A percentile compares a stretch with the other conserved stretches of the same genome.
phyloP scores from a whole-genome alignment of 1,284 basidiomycete genomes.

The Rhodofomes roseus region DNA sequence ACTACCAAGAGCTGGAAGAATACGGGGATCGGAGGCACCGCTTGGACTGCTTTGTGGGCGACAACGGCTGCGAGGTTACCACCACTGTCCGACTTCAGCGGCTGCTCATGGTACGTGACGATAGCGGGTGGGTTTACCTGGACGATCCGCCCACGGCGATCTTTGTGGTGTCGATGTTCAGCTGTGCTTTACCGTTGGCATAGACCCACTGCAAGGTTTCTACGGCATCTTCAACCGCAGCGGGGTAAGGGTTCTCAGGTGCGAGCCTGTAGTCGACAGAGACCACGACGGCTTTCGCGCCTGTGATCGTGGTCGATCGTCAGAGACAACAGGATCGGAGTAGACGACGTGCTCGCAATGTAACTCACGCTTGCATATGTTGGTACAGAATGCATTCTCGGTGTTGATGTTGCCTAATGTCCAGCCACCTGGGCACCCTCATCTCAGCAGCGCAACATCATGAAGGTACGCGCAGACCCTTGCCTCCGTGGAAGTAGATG shows the following conservation, averaged over 20 bases:
- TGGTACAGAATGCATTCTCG: conserved; percentile 55
- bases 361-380: conserved; percentile 51
- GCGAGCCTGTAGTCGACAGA: conserved; percentile 74
- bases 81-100: conserved; percentile 40
- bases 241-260: conserved; percentile 72
- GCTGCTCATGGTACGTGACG: too few species aligned
- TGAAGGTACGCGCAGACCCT: conserved; percentile 3
- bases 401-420: conserved; percentile 60
- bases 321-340: neutral
- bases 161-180: conserved; percentile 38
- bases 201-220: conserved; percentile 65
- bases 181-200: conserved; percentile 36
- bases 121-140: conserved; percentile 44
- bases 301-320: conserved; percentile 24
- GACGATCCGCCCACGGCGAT: conserved; percentile 67
- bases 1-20: conserved; percentile 65
- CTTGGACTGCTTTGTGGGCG: conserved; percentile 56
- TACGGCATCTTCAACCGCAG: conserved; percentile 70
- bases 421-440: conserved; percentile 52
- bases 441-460: neutral
- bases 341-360: neutral
- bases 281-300: conserved; percentile 51
- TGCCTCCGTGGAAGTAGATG: conserved; percentile 61
- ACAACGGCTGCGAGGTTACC: conserved; percentile 69
- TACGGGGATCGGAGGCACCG: conserved; percentile 49